phyloP scores from a whole-genome alignment of 2,329 filamentous ascomycete species.

The Botrytis hyacinthi region DNA sequence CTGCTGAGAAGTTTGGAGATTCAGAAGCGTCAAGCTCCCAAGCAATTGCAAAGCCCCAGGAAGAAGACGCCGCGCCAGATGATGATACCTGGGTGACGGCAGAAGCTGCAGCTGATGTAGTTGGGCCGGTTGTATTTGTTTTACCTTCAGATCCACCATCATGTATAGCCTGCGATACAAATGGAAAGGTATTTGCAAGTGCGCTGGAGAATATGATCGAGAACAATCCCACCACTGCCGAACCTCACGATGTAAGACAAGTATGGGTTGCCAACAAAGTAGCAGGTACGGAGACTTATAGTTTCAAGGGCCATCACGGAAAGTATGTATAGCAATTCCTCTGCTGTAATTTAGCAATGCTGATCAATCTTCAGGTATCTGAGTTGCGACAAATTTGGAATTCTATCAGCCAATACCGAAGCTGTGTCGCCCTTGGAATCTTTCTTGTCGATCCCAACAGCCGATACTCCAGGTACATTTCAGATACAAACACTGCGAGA shows the following conservation, averaged over 20 bases:
- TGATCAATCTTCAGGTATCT: slow-evolving; percentile 61
- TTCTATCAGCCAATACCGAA: slow-evolving; percentile 72
- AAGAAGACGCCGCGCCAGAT: slow-evolving; percentile 40
- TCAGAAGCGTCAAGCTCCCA: slow-evolving; percentile 29
- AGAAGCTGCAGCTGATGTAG: slow-evolving; percentile 69
- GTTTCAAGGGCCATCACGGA: slow-evolving; percentile 88
- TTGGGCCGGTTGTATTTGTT: slow-evolving; percentile 79
- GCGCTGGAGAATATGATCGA: slow-evolving; percentile 86
- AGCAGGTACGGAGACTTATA: slow-evolving; percentile 75
- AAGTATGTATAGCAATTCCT: slow-evolving; percentile 50
- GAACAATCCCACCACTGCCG: slow-evolving; percentile 74
- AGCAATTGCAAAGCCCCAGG: slow-evolving; percentile 27
- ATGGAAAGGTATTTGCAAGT: slow-evolving; percentile 81
- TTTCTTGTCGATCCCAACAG: slow-evolving; percentile 63
- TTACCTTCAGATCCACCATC: slow-evolving; percentile 71
- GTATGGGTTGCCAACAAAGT: slow-evolving; percentile 90
- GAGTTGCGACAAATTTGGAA: slow-evolving; percentile 78
- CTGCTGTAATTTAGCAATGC: background rate
- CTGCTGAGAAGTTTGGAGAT: slow-evolving; percentile 42
- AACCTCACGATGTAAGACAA: slow-evolving; percentile 93
- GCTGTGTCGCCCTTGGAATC: slow-evolving; percentile 83
- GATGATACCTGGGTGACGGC: slow-evolving; percentile 94
- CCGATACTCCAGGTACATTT: slow-evolving; percentile 69
- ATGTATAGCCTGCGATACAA: slow-evolving; percentile 80
- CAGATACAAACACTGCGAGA: slow-evolving; percentile 71